Percentiles rank a stretch among this genome's conserved stretches.
phyloP scores from a whole-genome alignment of 1,139 yeast species.

The Pneumocystis murina region DNA sequence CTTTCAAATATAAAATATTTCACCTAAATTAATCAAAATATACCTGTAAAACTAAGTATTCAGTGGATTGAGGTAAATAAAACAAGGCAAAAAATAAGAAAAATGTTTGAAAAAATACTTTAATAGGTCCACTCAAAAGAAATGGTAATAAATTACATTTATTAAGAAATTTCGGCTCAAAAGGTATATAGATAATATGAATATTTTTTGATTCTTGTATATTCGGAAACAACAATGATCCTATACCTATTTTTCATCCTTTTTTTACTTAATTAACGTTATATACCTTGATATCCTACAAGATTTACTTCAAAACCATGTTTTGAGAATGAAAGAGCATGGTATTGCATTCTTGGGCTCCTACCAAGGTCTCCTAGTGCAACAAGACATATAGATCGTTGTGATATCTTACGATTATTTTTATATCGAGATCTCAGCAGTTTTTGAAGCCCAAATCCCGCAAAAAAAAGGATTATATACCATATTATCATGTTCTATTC shows the following conservation, averaged over 20 bases:
- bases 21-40: background rate
- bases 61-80: slow-evolving; percentile 43
- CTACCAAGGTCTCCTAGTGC: slow-evolving; percentile 92
- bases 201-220: slow-evolving; percentile 11
- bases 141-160: slow-evolving; percentile 31
- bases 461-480: background rate
- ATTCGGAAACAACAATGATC: background rate
- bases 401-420: slow-evolving; percentile 21
- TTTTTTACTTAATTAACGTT: background rate
- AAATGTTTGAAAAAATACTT: slow-evolving; percentile 40
- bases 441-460: background rate
- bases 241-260: background rate
- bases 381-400: slow-evolving; percentile 46
- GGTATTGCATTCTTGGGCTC: slow-evolving; percentile 91
- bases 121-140: slow-evolving; percentile 41
- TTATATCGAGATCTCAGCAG: slow-evolving; percentile 4
- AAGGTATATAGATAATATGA: slow-evolving; percentile 8
- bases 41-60: slow-evolving; percentile 31
- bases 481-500: background rate
- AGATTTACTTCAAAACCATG: slow-evolving; percentile 61
- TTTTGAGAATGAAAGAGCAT: slow-evolving; percentile 62
- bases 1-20: slow-evolving; percentile 38
- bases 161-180: slow-evolving; percentile 1
- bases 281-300: slow-evolving; percentile 65
- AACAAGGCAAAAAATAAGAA: slow-evolving; percentile 30